These are phyloP conservation scores for Penicillium sp. DNA, from an alignment of 2,329 filamentous ascomycete genomes.

Conservation along the genomic window DNA sequence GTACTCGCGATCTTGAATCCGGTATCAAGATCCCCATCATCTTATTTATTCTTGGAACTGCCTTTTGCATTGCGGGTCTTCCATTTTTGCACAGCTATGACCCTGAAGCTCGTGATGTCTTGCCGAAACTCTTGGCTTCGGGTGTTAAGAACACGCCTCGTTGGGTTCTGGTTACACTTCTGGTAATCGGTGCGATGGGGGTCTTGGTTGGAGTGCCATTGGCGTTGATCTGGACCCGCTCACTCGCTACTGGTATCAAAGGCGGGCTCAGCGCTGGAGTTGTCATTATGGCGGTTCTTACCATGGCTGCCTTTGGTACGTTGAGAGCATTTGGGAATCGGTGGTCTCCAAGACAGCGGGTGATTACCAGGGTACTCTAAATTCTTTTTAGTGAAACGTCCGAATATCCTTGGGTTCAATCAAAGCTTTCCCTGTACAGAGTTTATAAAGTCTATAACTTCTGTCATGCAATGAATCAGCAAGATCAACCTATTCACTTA, in stretches of 20 bases:
- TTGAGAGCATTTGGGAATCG: background rate
- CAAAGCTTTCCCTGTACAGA: no score
- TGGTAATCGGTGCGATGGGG: background rate
- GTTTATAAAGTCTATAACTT: rapidly evolving
- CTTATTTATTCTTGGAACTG: background rate
- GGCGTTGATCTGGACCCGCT: background rate
- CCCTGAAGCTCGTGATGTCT: background rate
- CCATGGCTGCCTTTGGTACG: background rate
- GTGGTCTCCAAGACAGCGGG: background rate
- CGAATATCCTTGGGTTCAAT: no score
- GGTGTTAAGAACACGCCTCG: background rate
- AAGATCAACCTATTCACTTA: no score
- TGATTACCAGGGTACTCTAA: no score
- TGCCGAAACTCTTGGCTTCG: background rate
- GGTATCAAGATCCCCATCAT: background rate
- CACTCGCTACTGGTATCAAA: background rate
- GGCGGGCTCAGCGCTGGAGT: background rate
- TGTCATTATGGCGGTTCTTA: background rate
- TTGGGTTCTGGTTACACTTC: background rate
- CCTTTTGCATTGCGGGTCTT: background rate
- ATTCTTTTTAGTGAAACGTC: no score
- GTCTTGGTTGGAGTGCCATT: background rate
- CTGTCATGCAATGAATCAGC: no score
- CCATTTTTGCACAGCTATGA: background rate
- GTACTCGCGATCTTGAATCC: background rate